Conservation (phyloP, 2,329 filamentous ascomycete species). For the Diaporthe ilicicola region DNA sequence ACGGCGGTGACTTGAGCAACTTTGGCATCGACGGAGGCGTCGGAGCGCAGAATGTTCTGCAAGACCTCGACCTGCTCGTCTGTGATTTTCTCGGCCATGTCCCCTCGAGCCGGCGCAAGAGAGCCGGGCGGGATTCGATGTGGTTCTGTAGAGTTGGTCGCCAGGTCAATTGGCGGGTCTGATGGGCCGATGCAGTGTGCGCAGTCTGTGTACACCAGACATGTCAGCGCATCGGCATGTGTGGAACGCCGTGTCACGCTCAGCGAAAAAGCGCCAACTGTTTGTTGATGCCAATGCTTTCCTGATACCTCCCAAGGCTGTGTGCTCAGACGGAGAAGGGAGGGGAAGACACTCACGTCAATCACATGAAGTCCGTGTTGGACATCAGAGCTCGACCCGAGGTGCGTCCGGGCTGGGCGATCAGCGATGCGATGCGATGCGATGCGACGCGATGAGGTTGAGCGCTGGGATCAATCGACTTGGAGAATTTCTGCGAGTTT, state of each 20-base stretch:
- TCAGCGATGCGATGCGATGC: not conserved
- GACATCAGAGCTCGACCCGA: conserved; percentile 5
- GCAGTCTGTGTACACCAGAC: not conserved
- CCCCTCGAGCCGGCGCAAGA: not conserved
- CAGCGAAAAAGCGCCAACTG: not conserved
- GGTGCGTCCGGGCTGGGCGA: not conserved
- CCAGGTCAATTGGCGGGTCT: not conserved
- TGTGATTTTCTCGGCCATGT: conserved; percentile 66
- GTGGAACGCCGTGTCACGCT: not conserved
- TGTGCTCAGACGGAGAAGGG: not conserved
- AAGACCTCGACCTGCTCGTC: conserved; percentile 67
- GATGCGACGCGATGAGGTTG: not conserved
- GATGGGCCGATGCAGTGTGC: not conserved
- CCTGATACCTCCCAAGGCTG: not conserved
- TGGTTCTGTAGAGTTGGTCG: not conserved
- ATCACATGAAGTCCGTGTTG: conserved; percentile 17
- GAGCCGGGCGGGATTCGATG: not conserved
- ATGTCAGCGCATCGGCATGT: not conserved
- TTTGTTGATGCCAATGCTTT: not conserved
- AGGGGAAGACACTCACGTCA: not conserved
- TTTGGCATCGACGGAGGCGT: conserved; percentile 74
- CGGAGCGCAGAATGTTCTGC: conserved; percentile 62
- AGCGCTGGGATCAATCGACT: conserved; percentile 18
- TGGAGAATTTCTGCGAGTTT: not conserved
- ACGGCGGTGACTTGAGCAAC: conserved; percentile 75